Percentiles rank a stretch among this genome's conserved stretches.
Conservation (phyloP, 257 asterid genomes). For the Solanum pimpinellifolium region DNA sequence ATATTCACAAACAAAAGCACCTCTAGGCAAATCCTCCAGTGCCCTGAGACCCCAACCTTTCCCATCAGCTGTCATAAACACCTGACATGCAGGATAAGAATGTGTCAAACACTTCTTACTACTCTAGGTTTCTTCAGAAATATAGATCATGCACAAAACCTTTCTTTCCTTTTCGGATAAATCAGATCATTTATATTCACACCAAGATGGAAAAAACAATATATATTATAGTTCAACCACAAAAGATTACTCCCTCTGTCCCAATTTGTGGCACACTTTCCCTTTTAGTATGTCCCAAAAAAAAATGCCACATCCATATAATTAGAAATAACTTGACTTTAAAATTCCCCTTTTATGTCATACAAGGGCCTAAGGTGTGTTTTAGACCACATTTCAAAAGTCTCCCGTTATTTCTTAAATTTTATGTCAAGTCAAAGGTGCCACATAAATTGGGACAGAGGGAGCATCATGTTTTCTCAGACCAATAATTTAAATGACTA, state of each 20-base stretch:
- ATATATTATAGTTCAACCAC: background rate
- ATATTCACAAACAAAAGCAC: conserved; percentile 63
- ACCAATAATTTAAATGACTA: background rate
- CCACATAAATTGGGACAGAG: background rate
- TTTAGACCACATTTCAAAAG: background rate
- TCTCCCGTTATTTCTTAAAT: background rate
- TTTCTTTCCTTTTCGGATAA: background rate
- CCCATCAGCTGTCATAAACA: conserved; percentile 39
- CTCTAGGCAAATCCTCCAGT: conserved; percentile 61
- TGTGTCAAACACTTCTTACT: background rate
- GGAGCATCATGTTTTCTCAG: background rate
- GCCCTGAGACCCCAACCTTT: conserved; percentile 86
- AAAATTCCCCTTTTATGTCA: background rate
- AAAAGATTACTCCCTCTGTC: background rate
- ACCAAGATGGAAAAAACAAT: background rate
- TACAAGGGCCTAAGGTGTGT: background rate
- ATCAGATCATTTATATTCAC: background rate
- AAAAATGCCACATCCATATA: background rate
- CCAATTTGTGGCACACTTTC: background rate
- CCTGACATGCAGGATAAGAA: conserved; percentile 21
- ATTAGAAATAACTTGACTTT: background rate
- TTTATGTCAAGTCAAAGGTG: background rate
- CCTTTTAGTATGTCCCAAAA: background rate
- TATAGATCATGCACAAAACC: background rate
- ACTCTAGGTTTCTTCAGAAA: background rate